Base-by-base conservation (phyloP, 139 green algal genomes). In the Monoraphidium neglectum region DNA sequence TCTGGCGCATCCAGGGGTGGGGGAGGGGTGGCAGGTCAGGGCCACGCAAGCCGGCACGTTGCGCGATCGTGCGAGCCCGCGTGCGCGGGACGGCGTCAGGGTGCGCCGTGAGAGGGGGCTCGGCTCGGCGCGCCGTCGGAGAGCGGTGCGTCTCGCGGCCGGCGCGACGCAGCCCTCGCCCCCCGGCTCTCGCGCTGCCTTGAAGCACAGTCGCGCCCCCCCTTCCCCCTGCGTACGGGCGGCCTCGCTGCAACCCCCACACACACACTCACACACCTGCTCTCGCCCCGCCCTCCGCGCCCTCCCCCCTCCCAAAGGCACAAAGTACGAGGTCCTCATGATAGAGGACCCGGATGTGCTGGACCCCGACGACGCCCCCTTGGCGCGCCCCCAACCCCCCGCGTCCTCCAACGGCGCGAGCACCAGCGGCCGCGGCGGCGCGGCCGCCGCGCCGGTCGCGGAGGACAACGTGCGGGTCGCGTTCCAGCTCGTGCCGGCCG, bases 271-370 rank as follows among this genome's bases (percentile, higher is more conserved):
- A n/a, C n/a, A n/a, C n/a, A 57, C 49, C 49, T 15, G 49, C 49
- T 18, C 15, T 18, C 49, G 49, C 18, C 49, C 49, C 49, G 18
- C 18, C 49, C 15, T 18, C 18, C 49, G 15, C 49, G 49, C 15
- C 18, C 49, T 1, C 30, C 8, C 4, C 12, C 15, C 26, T 66
- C 53, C 72, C n/a, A n/a, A n/a, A 83, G 84, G 86, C 36, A 69
- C 82, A 59, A 97, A 97, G 88, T 97, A 94, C 73, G 78, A 90
- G 43, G 86, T 98, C 40, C 76, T 96, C 28, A 80, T 98, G 82
- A 81, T 97, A 24, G 74, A 90, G 61, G 94, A 98, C 64, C 82
- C 84, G 30, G 85, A 94, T 49, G 81, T 80, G 5, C 1, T 70
- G 62, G 75, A 80, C 6, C 77, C 83, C 33, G 82, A 82, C 28